Evolutionary conservation across 768 basidiomycete genomes (phyloP), one percentile per base, ranked within the genome.

Genomic region (Rickenella mellea): DNA sequence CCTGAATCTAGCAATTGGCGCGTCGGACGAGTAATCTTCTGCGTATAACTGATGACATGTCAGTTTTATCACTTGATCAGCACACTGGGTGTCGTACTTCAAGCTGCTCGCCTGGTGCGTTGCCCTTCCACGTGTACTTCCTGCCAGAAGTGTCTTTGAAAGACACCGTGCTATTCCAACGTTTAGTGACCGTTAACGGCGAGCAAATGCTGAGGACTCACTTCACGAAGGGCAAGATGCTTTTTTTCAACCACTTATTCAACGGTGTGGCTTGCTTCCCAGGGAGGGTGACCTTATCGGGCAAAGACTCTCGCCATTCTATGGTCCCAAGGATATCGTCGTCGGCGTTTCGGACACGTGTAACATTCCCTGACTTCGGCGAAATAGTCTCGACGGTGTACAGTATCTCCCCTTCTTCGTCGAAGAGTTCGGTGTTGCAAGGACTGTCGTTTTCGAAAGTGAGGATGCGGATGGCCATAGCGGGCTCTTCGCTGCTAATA

Each of bases 61-160:
- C 24, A 15, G 29, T 39, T n/a, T n/a, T n/a, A n/a, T n/a, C n/a
- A n/a, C n/a, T n/a, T n/a, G n/a, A n/a, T n/a, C n/a, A n/a, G n/a
- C n/a, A 46, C 5, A 40, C n/a, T n/a, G 22, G 42, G 15, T 3
- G 25, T 30, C 58, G 19, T 38, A 63, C 67, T 55, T 64, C 58
- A n/a, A 69, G 53, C 8, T 55, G 31, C 19, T 57, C 40, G 7
- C 67, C 67, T 8, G 62, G 52, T 9, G 50, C 55, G 44, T 60
- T 60, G 8, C 65, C 66, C 36, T 66, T 68, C 69, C 69, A 71
- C 44, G 63, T 67, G 44, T 62, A 66, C 25, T 56, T 57, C 31
- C 62, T 54, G 2, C 60, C 62, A 6, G 39, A 37, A 12, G 55
- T 48, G 44, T 66, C 67, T 29, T 58, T 46, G 47, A 70, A 63